These are phyloP conservation scores for Blastomyces silverae DNA, from an alignment of 2,329 filamentous ascomycete genomes.

Conservation along the genomic window DNA sequence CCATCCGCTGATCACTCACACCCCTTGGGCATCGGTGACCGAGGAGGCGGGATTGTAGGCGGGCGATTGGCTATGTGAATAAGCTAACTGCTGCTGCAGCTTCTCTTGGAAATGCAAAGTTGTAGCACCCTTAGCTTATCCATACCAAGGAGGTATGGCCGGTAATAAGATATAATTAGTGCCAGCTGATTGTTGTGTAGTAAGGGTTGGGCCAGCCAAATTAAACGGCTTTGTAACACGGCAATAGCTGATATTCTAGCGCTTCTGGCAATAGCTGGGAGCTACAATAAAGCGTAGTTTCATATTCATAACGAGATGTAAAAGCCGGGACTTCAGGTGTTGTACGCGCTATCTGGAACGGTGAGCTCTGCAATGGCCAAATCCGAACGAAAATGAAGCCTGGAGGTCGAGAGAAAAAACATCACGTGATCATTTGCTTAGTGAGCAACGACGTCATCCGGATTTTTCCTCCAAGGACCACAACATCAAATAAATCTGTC, in stretches of 20 bases:
- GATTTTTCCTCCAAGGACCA: too few species aligned
- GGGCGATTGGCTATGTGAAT: not conserved
- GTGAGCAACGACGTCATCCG: slow-evolving; percentile 8
- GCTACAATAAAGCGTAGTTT: not conserved
- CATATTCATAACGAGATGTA: not conserved
- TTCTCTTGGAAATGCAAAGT: not conserved
- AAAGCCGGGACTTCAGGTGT: too few species aligned
- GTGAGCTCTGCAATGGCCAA: not conserved
- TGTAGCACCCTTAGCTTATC: not conserved
- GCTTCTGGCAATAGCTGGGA: not conserved
- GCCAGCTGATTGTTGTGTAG: not conserved
- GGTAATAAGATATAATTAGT: not conserved
- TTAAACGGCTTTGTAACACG: not conserved
- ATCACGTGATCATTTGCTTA: not conserved
- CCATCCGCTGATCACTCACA: not conserved
- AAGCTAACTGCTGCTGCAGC: not conserved
- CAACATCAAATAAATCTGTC: slow-evolving; percentile 5
- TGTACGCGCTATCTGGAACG: not conserved
- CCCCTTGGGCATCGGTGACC: not conserved
- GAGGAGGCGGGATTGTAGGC: not conserved
- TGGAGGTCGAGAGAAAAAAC: not conserved
- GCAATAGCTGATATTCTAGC: not conserved
- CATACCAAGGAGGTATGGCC: not conserved
- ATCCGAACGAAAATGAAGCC: not conserved
- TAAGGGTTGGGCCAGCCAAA: not conserved